Evolutionary conservation across 1,139 yeast genomes (phyloP).

Genomic region (Blastobotrys malaysiensis): DNA sequence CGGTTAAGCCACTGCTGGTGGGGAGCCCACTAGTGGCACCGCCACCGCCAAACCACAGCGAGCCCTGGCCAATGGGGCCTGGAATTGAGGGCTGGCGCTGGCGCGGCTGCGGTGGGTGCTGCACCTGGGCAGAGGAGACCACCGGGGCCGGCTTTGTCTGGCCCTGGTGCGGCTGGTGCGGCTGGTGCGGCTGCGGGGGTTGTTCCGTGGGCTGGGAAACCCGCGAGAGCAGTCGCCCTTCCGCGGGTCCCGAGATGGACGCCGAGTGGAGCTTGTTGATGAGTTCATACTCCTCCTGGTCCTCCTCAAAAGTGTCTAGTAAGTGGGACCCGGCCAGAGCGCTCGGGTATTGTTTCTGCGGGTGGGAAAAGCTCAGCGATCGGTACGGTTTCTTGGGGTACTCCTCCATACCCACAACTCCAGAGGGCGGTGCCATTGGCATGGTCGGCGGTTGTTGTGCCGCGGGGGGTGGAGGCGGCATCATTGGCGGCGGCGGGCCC

Average conservation of each 20-base stretch:
- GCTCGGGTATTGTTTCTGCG: not conserved
- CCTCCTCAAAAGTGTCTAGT: constrained; percentile 23
- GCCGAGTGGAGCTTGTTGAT: constrained; percentile 12
- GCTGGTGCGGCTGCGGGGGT: not conserved
- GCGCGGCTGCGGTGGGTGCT: not conserved
- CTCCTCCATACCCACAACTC: not conserved
- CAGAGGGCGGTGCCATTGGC: not conserved
- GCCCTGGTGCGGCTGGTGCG: constrained; percentile 7
- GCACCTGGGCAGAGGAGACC: not conserved
- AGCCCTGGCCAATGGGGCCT: constrained; percentile 17
- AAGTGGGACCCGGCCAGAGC: constrained; percentile 13
- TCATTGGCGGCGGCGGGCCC: not conserved
- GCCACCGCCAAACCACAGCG: constrained; percentile 9
- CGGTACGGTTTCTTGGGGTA: constrained; percentile 17
- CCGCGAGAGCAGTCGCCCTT: not conserved
- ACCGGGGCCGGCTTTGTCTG: not conserved
- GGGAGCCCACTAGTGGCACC: constrained; percentile 7
- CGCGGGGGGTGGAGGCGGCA: not conserved
- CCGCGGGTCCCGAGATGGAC: constrained; percentile 6
- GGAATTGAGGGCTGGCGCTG: constrained; percentile 4
- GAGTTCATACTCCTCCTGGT: constrained; percentile 11
- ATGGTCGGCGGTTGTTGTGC: not conserved
- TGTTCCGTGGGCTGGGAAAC: not conserved
- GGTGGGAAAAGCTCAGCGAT: constrained; percentile 20
- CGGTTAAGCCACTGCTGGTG: no score